A percentile compares a stretch with the other conserved stretches of the same genome.
Evolutionary conservation across 805 yeast species (phyloP).

Genomic region (Yarrowia sp.): DNA sequence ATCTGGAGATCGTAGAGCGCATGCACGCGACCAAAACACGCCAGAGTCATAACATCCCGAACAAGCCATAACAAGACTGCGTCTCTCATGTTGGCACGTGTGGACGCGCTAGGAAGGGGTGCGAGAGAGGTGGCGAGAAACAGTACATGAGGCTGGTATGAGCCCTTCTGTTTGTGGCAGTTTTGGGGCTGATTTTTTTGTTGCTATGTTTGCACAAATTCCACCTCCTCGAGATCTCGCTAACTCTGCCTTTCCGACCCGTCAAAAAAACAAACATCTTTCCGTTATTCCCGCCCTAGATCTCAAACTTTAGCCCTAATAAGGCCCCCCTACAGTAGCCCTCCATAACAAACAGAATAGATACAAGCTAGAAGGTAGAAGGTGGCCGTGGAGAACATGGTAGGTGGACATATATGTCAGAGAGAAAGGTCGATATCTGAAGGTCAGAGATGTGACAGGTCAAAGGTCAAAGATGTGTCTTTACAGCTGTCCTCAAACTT

Average conservation of each 20-base stretch:
- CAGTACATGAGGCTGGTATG: no score
- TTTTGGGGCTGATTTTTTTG: not conserved
- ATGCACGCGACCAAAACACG: slow-evolving; percentile 34
- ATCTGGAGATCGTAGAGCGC: slow-evolving; percentile 1
- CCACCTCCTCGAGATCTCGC: not conserved
- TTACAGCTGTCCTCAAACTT: no score
- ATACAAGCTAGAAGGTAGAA: not conserved
- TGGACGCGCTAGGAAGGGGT: slow-evolving; percentile 4
- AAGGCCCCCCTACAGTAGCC: not conserved
- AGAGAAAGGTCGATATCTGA: no score
- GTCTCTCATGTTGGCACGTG: slow-evolving; percentile 25
- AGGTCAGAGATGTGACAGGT: no score
- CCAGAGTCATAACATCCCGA: slow-evolving; percentile 13
- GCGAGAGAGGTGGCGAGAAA: no score
- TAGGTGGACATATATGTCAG: no score
- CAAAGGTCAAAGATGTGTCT: no score
- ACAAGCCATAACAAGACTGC: slow-evolving; percentile 18
- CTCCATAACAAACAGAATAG: not conserved
- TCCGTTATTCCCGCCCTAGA: slow-evolving; percentile 31
- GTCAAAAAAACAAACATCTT: slow-evolving; percentile 2
- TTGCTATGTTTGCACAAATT: no score
- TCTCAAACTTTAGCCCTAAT: not conserved
- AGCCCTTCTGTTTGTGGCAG: no score
- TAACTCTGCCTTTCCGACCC: not conserved
- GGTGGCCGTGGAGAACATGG: no score